Conservation (phyloP, 176 grass and related monocot genomes). For the Phragmites australis region DNA sequence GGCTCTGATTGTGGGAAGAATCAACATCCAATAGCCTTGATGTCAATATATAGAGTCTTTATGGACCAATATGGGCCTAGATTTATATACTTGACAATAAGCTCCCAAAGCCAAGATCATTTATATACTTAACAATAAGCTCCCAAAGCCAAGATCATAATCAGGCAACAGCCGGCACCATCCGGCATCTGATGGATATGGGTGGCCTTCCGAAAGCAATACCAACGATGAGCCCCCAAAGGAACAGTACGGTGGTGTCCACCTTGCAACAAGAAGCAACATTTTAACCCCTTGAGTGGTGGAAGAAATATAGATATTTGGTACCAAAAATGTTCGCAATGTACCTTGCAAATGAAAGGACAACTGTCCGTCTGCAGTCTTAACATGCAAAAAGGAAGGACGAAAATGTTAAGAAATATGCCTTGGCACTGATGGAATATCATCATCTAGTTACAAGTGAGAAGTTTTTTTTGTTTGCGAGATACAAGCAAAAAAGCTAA, state of each 20-base stretch:
- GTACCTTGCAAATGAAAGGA: not conserved
- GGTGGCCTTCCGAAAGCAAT: not conserved
- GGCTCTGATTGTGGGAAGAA: too few species aligned
- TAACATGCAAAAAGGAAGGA: not conserved
- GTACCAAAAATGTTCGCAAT: not conserved
- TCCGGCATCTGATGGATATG: not conserved
- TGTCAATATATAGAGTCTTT: too few species aligned
- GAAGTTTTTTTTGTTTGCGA: too few species aligned
- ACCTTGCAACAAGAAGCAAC: conserved; percentile 19
- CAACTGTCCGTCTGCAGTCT: not conserved
- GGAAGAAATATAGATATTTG: not conserved
- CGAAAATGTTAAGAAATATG: not conserved
- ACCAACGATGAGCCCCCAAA: not conserved
- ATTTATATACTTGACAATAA: too few species aligned
- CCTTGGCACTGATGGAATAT: too few species aligned
- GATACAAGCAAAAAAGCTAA: too few species aligned
- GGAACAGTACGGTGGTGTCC: not conserved
- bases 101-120: too few species aligned
- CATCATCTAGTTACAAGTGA: not conserved
- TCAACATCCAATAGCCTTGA: too few species aligned
- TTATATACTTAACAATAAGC: too few species aligned
- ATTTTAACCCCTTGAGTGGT: not conserved
- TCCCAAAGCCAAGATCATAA: too few species aligned
- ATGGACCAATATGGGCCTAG: too few species aligned
- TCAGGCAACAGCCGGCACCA: not conserved